Base-by-base conservation (phyloP, 768 basidiomycete genomes). In the Cubamyces lactineus region DNA sequence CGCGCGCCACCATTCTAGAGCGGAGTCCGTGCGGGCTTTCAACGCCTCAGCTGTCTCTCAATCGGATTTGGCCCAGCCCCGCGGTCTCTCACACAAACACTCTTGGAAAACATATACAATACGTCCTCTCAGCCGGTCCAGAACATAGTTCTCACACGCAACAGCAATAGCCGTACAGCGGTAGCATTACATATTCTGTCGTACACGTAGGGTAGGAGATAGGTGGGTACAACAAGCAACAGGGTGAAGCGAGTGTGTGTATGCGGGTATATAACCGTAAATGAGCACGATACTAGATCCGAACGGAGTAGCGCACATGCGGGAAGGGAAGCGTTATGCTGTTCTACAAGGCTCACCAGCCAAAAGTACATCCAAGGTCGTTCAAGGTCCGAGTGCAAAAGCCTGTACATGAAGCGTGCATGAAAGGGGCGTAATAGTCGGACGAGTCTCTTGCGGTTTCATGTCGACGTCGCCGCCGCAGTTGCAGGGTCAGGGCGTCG, bases 11-110 rank as follows among this genome's bases (percentile, higher is more conserved):
- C 48, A 62, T 58, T 61, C 60, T 28, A 55, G 43, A 61, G 66
- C 70, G 67, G 67, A 71, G 66, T 65, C 59, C 34, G 49, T 45
- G 63, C 63, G 67, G 63, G 65, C 63, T 60, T 53, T 59, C 50
- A 62, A 61, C 38, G 7, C 21, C 62, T 19, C 34, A 26, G 23
- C 48, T 26, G 48, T 19, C 13, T 49, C 43, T 53, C 21, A 41
- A 48, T 21, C 39, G 26, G n/a, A 40, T 52, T 30, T 43, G n/a
- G 24, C 43, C 62, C 57, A 19, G 49, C 57, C 47, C 40, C 30
- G 34, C 53, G 39, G 21, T 52, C 42, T 53, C 51, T 47, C 50
- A 28, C 47, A 23, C 48, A 11, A 11, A 28, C 38, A 19, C 43
- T 5, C 43, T 40, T 21, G 39, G 7, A 19, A 46, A 59, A 51